phyloP scores from a whole-genome alignment of 169 alveolate genomes.

The Plasmodium reichenowi region DNA sequence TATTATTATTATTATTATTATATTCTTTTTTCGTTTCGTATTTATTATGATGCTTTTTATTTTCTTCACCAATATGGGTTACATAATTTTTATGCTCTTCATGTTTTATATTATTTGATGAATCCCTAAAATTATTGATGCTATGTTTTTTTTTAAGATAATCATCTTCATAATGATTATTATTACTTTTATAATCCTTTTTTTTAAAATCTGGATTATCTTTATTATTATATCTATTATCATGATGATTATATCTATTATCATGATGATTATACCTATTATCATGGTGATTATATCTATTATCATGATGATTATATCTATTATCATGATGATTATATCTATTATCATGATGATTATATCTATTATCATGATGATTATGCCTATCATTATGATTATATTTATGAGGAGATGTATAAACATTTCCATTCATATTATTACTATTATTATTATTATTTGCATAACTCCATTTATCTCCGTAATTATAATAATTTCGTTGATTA shows the following conservation, averaged over 20 bases:
- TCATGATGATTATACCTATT: no score
- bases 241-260: neutral
- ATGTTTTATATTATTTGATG: neutral
- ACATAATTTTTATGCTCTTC: constrained; percentile 13
- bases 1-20: neutral
- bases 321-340: no score
- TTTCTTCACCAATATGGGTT: constrained; percentile 6
- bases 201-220: neutral
- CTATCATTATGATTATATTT: neutral
- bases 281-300: no score
- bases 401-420: no score
- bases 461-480: neutral
- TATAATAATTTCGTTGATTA: neutral
- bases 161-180: neutral
- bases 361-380: neutral
- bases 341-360: neutral
- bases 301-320: no score
- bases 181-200: constrained; percentile 7
- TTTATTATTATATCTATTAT: neutral
- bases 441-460: constrained; percentile 6
- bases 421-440: neutral
- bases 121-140: neutral
- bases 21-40: neutral
- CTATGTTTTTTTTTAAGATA: neutral
- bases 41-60: neutral